Conservation (phyloP, 1,284 basidiomycete species). For the Lentinus polychrous region DNA sequence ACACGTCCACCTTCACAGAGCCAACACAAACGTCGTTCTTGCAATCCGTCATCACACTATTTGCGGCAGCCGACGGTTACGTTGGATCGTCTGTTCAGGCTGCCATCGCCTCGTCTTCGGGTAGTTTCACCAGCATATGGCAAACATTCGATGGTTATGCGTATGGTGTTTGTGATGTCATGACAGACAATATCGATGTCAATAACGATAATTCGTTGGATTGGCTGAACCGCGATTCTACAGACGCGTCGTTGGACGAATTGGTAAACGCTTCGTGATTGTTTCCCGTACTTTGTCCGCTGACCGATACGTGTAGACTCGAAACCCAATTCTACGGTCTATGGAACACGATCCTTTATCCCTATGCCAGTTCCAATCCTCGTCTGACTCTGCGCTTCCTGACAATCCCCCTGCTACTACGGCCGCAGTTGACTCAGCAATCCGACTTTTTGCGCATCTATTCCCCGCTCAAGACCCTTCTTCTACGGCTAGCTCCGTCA, state of each 20-base stretch:
- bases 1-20: constrained; percentile 75
- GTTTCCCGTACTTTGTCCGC: not conserved
- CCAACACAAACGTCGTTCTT: constrained; percentile 75
- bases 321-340: constrained; percentile 77
- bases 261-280: constrained; percentile 42
- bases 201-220: constrained; percentile 40
- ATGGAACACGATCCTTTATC: constrained; percentile 84
- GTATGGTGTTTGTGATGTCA: constrained; percentile 76
- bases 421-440: constrained; percentile 83
- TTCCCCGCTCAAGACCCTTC: constrained; percentile 75
- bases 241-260: constrained; percentile 71
- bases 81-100: constrained; percentile 85
- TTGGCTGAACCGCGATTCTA: constrained; percentile 69
- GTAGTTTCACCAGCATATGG: constrained; percentile 85
- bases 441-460: constrained; percentile 79
- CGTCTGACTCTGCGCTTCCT: constrained; percentile 36
- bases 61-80: constrained; percentile 81
- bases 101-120: constrained; percentile 84
- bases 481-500: constrained; percentile 62
- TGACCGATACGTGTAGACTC: constrained; percentile 38
- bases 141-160: constrained; percentile 84
- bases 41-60: constrained; percentile 79
- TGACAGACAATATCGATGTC: constrained; percentile 33
- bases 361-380: constrained; percentile 51
- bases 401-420: constrained; percentile 77